Conservation (phyloP, 169 alveolate genomes). For the Eimeria brunetti region DNA sequence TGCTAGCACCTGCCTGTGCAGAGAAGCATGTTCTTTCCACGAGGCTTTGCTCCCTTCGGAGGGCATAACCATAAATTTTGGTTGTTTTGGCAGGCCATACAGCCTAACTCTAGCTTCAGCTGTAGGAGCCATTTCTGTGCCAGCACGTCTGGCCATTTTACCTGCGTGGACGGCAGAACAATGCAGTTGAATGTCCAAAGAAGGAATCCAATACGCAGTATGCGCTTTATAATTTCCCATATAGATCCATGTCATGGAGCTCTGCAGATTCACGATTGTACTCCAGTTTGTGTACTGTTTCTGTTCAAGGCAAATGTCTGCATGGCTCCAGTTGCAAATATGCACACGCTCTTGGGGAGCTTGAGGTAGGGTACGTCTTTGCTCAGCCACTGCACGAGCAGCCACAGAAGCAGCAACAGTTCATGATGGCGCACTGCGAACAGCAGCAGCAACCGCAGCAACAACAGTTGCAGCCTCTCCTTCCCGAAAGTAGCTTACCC, state of each 20-base stretch:
- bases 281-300: not conserved
- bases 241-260: not conserved
- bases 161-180: not conserved
- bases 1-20: not conserved
- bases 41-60: not conserved
- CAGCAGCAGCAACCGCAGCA: slow-evolving; percentile 53
- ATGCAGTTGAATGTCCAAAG: not conserved
- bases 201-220: not conserved
- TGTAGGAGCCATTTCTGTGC: not conserved
- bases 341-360: slow-evolving; percentile 73
- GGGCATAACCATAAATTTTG: not conserved
- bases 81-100: not conserved
- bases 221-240: not conserved
- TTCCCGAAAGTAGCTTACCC: slow-evolving; percentile 31
- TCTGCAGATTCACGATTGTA: not conserved
- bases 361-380: slow-evolving; percentile 70
- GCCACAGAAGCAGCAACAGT: slow-evolving; percentile 56
- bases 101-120: not conserved
- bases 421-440: slow-evolving; percentile 20
- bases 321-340: slow-evolving; percentile 68
- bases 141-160: not conserved
- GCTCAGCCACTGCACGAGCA: slow-evolving; percentile 62
- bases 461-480: slow-evolving; percentile 30
- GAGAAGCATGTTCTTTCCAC: not conserved
- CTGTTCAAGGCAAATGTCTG: slow-evolving; percentile 52